Base-by-base conservation (phyloP, 768 basidiomycete genomes). In the Suillus paluster region DNA sequence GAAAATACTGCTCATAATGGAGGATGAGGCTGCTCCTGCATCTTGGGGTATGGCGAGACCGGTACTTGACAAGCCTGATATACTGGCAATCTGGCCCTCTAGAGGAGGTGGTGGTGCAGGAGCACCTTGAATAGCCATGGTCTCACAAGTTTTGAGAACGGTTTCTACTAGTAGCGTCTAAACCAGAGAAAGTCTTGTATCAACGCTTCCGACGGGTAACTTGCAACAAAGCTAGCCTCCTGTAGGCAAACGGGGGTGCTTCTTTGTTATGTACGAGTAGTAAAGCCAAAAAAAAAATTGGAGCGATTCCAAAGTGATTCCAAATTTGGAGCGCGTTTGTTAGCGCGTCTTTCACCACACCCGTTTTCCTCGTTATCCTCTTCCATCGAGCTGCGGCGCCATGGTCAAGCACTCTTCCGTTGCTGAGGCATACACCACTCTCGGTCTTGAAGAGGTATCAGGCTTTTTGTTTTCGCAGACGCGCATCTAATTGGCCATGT, bases 391-490 rank as follows among this genome's bases (percentile, higher is more conserved):
- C 60, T 36, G 46, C 53, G 25, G 25, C 65, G 54, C 60, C 56
- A 82, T 82, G 81, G 70, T 69, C 63, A 75, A 67, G 59, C 79
- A 76, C 54, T 66, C 76, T 34, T 61, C 73, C 48, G 55, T 81
- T 48, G 54, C 66, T 27, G 78, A 81, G 49, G 80, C 81, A 0
- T 82, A 81, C 64, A 41, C 55, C 3, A 67, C 71, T 17, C 80
- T 91, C 5, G 86, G 86, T 21, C 74, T 91, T 34, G 79, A 84
- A 59, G 73, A 86, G 79, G 88, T 86, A 63, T 33, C 68, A 61
- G 9, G 8, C 27, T 49, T 48, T 6, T 55, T 48, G 36, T 25
- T 33, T 14, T 23, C 46, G 7, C 5, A 15, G 30, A 52, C 62
- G 23, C 1, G 15, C 19, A 23, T 44, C 50, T 44, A 48, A 58